Evolutionary conservation across 495 filamentous ascomycete species (phyloP), one percentile per base, ranked within the genome.

Genomic region (Filosporella fistucella): DNA sequence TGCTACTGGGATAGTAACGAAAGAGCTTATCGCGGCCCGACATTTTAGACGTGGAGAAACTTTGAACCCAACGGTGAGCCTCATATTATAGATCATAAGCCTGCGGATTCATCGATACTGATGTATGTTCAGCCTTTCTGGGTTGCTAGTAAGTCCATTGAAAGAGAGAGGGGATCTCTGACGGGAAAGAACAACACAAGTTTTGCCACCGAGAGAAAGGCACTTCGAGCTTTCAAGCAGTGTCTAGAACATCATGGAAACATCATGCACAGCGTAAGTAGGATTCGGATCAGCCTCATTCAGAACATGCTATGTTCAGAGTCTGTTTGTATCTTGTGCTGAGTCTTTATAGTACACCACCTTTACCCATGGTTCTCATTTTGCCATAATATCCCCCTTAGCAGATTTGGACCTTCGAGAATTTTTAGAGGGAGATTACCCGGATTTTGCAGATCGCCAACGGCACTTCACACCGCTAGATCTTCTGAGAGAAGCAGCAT

Each of bases 261-360:
- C 30, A 43, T 51, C 14, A 51, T 51, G 47, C 18, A 21, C 10
- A 51, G 47, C 30, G n/a, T n/a, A n/a, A n/a, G n/a, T n/a, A n/a
- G n/a, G n/a, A n/a, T n/a, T n/a, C n/a, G n/a, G n/a, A n/a, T n/a
- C n/a, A n/a, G n/a, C n/a, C n/a, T n/a, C n/a, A n/a, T n/a, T n/a
- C n/a, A n/a, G n/a, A n/a, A n/a, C n/a, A n/a, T n/a, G n/a, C n/a
- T n/a, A n/a, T n/a, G n/a, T n/a, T n/a, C n/a, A n/a, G n/a, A n/a
- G n/a, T n/a, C n/a, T n/a, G n/a, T n/a, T n/a, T n/a, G n/a, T n/a
- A n/a, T n/a, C n/a, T n/a, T n/a, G n/a, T n/a, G n/a, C n/a, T n/a
- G n/a, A n/a, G n/a, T n/a, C n/a, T n/a, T n/a, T n/a, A n/a, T n/a
- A n/a, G n/a, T 25, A 32, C 7, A 36, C 47, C 9, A 38, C 28